Evolutionary conservation across 2,329 filamentous ascomycete species (phyloP), one percentile per base, ranked within the genome.

Genomic region (Aureobasidium sp.): DNA sequence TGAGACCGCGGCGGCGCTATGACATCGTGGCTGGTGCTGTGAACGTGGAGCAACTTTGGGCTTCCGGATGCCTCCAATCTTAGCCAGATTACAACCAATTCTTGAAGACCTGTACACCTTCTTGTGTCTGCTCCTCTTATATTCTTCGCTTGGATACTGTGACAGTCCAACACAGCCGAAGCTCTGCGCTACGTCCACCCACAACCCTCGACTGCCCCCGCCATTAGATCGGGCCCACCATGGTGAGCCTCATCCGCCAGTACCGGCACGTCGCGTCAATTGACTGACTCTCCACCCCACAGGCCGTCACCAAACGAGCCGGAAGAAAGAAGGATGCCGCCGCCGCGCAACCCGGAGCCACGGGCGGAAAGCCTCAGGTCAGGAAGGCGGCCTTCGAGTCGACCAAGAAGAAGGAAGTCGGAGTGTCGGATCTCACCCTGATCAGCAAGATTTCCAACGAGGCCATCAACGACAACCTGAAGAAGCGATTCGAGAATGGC

Each of bases 371-470:
- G 69, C 79, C 86, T 65, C 90, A 90, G 77, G 90, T 96, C 69
- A 93, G 92, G 78, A 97, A 97, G 80, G 94, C 94, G 66, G 90
- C 90, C 65, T 99, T 95, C 78, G 94, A 99, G 75, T 90, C 87
- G 64, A 90, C 87, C 67, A 97, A 97, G 84, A 99, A 97, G 87
- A 97, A 96, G 84, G 92, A 99, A 77, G 94, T 99, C 69, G 94
- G 94, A 68, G 94, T 99, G 61, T 97, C 94, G 61, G 94, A 99
- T 81, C 83, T 99, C 74, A 99, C 94, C 4, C 82, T 99, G 70
- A 88, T 99, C 73, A 97, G 92, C 82, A 97, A 97, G 77, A 95
- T 99, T 67, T 96, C 92, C 68, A 97, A 99, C 76, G 94, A 99
- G 76, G 92, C 93, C 65, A 99, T 99, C 81, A 99, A 99, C 79